These are phyloP conservation scores for Trichophyton equinum DNA, from an alignment of 2,329 filamentous ascomycete genomes.

Conservation along the genomic window DNA sequence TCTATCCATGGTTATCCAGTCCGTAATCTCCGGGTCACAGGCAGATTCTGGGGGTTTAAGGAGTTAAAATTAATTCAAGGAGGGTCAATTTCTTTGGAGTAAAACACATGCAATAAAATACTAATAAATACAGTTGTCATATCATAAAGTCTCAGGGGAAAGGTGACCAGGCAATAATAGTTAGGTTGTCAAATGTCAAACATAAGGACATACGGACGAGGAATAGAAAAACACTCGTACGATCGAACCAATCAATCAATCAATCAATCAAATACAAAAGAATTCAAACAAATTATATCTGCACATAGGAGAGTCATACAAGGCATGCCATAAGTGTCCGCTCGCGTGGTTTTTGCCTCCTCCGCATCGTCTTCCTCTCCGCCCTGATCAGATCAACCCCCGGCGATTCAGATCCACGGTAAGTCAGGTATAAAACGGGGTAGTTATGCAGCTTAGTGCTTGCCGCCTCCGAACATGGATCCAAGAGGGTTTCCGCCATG, in stretches of 20 bases:
- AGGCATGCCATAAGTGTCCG: not conserved
- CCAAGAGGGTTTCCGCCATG: slow-evolving; percentile 14
- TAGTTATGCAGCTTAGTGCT: not conserved
- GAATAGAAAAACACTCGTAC: not conserved
- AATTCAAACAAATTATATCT: not conserved
- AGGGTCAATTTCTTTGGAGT: not conserved
- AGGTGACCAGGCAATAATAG: not conserved
- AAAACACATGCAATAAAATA: not conserved
- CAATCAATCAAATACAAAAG: too few species aligned
- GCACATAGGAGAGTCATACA: slow-evolving; percentile 2
- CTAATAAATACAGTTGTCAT: not conserved
- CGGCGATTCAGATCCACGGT: not conserved
- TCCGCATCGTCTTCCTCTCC: not conserved
- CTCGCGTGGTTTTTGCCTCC: not conserved
- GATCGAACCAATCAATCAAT: not conserved
- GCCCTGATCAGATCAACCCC: not conserved
- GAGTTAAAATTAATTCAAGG: not conserved
- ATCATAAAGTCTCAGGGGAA: not conserved
- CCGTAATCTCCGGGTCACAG: too few species aligned
- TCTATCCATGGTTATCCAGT: not conserved
- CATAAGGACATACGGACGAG: not conserved
- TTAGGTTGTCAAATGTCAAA: not conserved
- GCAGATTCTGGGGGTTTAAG: too few species aligned
- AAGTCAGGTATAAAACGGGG: too few species aligned
- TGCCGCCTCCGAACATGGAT: not conserved